Evolutionary conservation across 345 rosid genomes (phyloP).

Genomic region (Gossypium sturtianum): DNA sequence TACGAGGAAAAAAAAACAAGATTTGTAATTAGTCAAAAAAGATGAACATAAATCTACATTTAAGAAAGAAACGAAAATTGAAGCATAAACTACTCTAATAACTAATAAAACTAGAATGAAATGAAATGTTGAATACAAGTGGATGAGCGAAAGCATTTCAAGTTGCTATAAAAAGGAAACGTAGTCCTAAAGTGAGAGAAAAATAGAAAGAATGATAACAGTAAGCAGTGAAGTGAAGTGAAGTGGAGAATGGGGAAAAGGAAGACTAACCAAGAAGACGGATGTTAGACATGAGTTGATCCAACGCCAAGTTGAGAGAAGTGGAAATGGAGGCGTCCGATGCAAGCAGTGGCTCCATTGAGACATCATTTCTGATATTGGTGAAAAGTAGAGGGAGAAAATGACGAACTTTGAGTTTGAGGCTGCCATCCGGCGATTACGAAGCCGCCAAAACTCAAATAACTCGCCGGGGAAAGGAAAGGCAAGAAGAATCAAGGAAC

Average conservation of each 20-base stretch:
- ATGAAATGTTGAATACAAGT: neutral
- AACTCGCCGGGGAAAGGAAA: neutral
- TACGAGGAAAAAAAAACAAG: neutral
- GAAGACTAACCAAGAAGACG: slow-evolving; percentile 2
- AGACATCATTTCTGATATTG: neutral
- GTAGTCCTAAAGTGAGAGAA: neutral
- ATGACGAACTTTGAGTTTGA: slow-evolving; percentile 5
- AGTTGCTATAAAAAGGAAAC: neutral
- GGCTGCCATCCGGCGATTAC: slow-evolving; percentile 7
- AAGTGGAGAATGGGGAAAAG: neutral
- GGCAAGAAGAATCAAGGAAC: too few species aligned
- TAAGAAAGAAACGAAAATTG: neutral
- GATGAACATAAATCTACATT: neutral
- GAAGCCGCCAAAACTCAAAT: neutral
- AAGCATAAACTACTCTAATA: neutral
- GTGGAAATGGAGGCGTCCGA: neutral
- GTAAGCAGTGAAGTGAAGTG: neutral
- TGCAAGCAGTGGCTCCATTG: neutral
- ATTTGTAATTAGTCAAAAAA: neutral
- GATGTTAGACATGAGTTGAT: slow-evolving; percentile 10
- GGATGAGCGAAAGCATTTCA: neutral
- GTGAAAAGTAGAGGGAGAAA: slow-evolving; percentile 1
- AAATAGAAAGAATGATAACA: neutral
- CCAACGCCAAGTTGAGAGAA: slow-evolving; percentile 10
- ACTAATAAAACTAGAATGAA: neutral